Base-by-base conservation (phyloP, 805 yeast genomes). In the Metschnikowia bowlesiae region DNA sequence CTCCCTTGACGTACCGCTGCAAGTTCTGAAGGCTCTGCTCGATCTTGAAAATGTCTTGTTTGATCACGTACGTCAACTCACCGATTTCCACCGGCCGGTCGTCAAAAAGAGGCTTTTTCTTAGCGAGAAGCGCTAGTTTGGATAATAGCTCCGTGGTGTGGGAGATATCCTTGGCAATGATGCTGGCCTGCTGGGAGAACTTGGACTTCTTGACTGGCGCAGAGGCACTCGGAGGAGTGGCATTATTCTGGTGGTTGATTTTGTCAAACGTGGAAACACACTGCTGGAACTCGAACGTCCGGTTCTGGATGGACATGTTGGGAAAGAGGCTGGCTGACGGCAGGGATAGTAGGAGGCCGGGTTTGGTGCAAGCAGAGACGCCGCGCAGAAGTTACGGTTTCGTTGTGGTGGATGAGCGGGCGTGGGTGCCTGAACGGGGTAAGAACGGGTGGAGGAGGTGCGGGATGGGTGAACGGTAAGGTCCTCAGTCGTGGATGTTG, bases 81-180 rank as follows among this genome's bases (percentile, higher is more conserved):
- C 91, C 88, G 55, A 94, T 89, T 63, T 94, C 98, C 13, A 89
- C 84, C 0, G 98, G 97, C 57, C 87, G 84, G 68, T 94, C 99
- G 62, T 91, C 96, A 57, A 94, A 89, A 63, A 92, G 69, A 16
- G 97, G 96, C 64, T 90, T 91, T 59, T 90, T 76, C 66, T 87
- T 89, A 3, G 99, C 97, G 56, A 94, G 69, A 56, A 78, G 73
- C 2, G 98, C 96, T 48, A 94, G 74, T 60, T 89, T 84, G 36
- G 86, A 82, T 49, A 94, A 73, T 58, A 90, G 74, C 47, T 82
- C 89, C 6, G 97, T 91, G 10, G 92, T 89, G 48, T 83, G 84
- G 9, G 91, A 85, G 47, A 94, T 89, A 61, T 94, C 97, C 62
- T 83, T 84, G 44, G 98, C 97, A 30, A 94, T 87, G 6, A 74